phyloP scores from a whole-genome alignment of 2,329 filamentous ascomycete genomes.

The Ophiocordyceps unilateralis region DNA sequence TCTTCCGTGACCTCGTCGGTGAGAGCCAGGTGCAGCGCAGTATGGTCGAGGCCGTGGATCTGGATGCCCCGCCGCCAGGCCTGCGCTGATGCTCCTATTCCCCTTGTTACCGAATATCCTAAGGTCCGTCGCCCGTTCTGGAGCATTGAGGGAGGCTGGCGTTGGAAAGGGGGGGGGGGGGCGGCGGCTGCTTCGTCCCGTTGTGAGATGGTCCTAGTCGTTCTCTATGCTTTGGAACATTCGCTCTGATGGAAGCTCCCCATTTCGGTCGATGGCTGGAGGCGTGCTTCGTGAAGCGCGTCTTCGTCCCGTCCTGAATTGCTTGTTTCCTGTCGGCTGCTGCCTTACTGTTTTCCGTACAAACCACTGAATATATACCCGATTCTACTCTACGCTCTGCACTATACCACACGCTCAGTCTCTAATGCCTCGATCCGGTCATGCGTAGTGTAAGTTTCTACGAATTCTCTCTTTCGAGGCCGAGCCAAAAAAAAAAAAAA shows the following conservation, averaged over 20 bases:
- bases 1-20: constrained; percentile 72
- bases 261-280: background rate
- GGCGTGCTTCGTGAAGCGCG: background rate
- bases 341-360: background rate
- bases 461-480: no score
- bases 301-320: background rate
- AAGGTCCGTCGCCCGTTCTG: background rate
- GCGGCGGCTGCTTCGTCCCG: background rate
- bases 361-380: background rate
- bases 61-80: constrained; percentile 32
- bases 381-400: background rate
- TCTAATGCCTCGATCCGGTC: no score
- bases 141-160: background rate
- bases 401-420: no score
- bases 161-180: background rate
- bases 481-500: no score
- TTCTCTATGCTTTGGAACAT: background rate
- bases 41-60: constrained; percentile 33
- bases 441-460: no score
- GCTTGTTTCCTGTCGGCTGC: background rate
- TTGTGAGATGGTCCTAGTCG: no score
- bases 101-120: background rate
- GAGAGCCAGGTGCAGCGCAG: constrained; percentile 36
- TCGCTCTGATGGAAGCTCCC: background rate
- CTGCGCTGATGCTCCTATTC: constrained; percentile 8